Percentiles rank a stretch among this genome's conserved stretches.
phyloP scores from a whole-genome alignment of 257 asterid genomes.

The Solanum chilense region DNA sequence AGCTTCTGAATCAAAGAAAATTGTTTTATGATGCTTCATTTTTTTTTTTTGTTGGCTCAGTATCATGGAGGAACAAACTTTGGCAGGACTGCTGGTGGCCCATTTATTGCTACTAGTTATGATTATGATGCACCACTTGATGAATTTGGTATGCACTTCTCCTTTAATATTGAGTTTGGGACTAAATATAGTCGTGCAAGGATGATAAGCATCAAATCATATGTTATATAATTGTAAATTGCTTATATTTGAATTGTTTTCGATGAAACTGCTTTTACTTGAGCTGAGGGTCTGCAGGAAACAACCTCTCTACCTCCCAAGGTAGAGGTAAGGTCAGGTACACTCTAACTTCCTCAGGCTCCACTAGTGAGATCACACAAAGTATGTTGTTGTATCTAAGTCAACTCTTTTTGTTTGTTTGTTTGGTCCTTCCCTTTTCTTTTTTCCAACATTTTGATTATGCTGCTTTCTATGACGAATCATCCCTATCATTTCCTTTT shows the following conservation, averaged over 20 bases:
- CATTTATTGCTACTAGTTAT: slow-evolving; percentile 69
- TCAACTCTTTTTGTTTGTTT: neutral
- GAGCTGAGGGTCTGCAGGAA: neutral
- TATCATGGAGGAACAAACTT: slow-evolving; percentile 80
- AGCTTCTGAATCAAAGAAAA: neutral
- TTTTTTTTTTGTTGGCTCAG: slow-evolving; percentile 12
- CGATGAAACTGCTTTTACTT: neutral
- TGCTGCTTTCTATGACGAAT: neutral
- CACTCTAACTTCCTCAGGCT: neutral
- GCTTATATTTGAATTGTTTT: neutral
- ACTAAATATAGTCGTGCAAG: neutral
- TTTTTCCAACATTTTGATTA: neutral
- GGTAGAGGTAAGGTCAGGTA: neutral
- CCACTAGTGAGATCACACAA: too few relatives aligned
- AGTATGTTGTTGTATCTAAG: neutral
- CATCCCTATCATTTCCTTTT: neutral
- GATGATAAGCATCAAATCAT: neutral
- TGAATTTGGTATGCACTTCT: slow-evolving; percentile 42
- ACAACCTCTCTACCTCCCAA: neutral
- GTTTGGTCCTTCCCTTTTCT: neutral
- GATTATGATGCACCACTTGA: slow-evolving; percentile 83
- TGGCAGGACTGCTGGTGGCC: slow-evolving; percentile 81
- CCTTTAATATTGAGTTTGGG: neutral
- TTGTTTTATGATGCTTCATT: neutral
- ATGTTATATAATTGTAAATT: neutral